These are phyloP conservation scores for Pseudogymnoascus sp. DNA, from an alignment of 2,329 filamentous ascomycete species.

Conservation along the genomic window DNA sequence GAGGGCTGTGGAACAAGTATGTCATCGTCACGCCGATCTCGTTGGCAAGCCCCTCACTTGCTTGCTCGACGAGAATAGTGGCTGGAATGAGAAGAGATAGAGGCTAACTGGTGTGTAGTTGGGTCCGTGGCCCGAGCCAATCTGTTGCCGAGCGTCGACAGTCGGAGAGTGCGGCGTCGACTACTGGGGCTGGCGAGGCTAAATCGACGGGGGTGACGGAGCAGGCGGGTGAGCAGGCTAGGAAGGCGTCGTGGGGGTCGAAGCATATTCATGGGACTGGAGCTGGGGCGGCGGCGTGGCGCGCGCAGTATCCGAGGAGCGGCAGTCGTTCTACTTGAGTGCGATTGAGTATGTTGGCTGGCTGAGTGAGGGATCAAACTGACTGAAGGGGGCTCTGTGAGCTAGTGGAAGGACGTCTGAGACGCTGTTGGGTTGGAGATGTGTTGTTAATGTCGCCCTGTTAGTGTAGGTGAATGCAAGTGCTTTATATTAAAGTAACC, in stretches of 20 bases:
- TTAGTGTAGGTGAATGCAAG: neutral
- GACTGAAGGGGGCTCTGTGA: neutral
- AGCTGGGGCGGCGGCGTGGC: constrained; percentile 1
- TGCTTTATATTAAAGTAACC: neutral
- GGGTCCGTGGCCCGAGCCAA: neutral
- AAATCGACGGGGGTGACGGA: neutral
- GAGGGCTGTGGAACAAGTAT: constrained; percentile 33
- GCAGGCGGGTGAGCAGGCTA: neutral
- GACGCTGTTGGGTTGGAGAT: neutral
- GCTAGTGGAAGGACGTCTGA: neutral
- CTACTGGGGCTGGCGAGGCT: neutral
- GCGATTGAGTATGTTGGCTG: neutral
- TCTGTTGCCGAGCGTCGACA: neutral
- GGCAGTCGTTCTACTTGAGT: neutral
- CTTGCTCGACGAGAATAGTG: too few relatives aligned
- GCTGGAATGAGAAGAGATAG: neutral
- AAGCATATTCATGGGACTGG: constrained; percentile 2
- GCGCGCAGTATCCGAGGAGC: neutral
- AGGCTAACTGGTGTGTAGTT: neutral
- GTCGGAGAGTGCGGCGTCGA: neutral
- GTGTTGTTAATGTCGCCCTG: neutral
- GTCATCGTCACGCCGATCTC: constrained; percentile 9
- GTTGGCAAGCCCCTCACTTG: too few relatives aligned
- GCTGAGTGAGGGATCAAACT: neutral
- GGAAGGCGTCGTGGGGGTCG: neutral